Percentiles rank a stretch among this genome's conserved stretches.
These are phyloP conservation scores for Calonectria ilicicola DNA, from an alignment of 2,329 filamentous ascomycete species.

Conservation along the genomic window DNA sequence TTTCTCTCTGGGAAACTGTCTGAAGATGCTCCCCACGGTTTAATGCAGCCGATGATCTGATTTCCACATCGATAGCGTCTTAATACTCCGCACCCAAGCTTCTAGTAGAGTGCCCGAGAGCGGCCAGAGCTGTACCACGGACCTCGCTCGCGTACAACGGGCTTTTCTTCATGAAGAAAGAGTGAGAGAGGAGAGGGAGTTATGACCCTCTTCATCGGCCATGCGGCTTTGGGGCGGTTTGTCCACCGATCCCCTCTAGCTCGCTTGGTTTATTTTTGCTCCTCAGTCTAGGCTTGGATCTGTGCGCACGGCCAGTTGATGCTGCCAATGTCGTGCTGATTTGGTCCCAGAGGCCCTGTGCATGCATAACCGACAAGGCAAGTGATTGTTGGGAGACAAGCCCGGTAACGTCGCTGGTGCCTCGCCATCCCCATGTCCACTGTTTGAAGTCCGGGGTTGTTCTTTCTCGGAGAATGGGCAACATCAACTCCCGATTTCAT, in stretches of 20 bases:
- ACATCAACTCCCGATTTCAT: neutral
- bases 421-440: neutral
- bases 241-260: conserved; percentile 1
- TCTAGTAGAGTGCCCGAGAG: neutral
- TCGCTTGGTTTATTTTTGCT: conserved; percentile 3
- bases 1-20: neutral
- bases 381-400: conserved; percentile 5
- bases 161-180: neutral
- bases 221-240: neutral
- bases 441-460: neutral
- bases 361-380: conserved; percentile 14
- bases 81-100: neutral
- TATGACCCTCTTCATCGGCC: neutral
- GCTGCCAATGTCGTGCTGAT: conserved; percentile 21
- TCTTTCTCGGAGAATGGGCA: neutral
- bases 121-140: conserved; percentile 1
- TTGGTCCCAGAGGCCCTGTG: neutral
- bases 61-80: neutral
- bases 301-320: conserved; percentile 21
- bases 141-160: neutral
- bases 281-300: neutral
- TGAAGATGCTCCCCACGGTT: neutral
- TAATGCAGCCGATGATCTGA: conserved; percentile 12
- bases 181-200: neutral
- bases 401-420: neutral